Conservation (phyloP, 345 rosid species). For the Heritiera fomes region DNA sequence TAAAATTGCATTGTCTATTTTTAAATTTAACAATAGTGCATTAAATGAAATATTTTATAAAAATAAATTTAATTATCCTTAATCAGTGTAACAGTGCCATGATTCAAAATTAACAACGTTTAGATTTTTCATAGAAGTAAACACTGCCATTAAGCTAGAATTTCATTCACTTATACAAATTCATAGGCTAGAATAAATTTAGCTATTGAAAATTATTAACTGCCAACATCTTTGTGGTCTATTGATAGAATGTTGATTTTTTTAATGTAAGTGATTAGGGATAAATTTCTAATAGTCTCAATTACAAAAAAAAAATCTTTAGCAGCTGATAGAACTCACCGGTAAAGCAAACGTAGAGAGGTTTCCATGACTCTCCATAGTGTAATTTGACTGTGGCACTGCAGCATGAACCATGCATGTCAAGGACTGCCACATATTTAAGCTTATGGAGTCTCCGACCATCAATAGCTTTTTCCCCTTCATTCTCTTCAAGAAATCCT, state of each 20-base stretch:
- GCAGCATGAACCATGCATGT: constrained; percentile 69
- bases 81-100: background rate
- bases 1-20: too few species aligned
- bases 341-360: constrained; percentile 37
- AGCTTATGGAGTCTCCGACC: constrained; percentile 83
- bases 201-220: too few species aligned
- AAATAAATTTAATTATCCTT: too few species aligned
- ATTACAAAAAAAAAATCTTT: background rate
- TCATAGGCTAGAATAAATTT: too few species aligned
- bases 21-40: too few species aligned
- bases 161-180: too few species aligned
- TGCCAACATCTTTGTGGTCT: too few species aligned
- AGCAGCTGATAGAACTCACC: background rate
- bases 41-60: too few species aligned
- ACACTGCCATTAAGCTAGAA: too few species aligned
- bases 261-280: too few species aligned
- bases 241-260: constrained; percentile 5
- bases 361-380: constrained; percentile 24
- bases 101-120: background rate
- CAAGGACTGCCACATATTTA: constrained; percentile 69
- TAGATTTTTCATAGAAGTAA: too few species aligned
- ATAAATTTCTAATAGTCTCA: background rate
- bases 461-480: constrained; percentile 66
- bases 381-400: constrained; percentile 44
- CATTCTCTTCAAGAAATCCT: constrained; percentile 40